Percentiles rank a stretch among this genome's conserved stretches.
Evolutionary conservation across 2,329 filamentous ascomycete species (phyloP).

Genomic region (Aureobasidium uvarum): DNA sequence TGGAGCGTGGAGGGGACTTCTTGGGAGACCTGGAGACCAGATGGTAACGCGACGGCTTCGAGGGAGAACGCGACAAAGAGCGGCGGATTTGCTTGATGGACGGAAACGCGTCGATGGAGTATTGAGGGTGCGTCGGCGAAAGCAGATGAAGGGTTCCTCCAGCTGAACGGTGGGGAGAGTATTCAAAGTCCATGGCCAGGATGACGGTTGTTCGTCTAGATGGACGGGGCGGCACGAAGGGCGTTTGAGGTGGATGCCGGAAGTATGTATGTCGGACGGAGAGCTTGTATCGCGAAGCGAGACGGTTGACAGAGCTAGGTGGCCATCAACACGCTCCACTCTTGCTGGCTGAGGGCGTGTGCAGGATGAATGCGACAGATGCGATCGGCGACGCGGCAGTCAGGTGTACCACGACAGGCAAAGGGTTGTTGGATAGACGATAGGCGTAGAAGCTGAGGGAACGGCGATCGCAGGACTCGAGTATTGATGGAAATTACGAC

Average conservation of each 20-base stretch:
- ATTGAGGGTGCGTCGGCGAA: slow-evolving; percentile 63
- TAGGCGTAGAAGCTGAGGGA: slow-evolving; percentile 5
- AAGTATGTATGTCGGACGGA: background rate
- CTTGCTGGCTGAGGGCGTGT: background rate
- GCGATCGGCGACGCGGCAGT: slow-evolving; percentile 20
- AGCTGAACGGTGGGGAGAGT: slow-evolving; percentile 50
- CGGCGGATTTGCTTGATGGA: slow-evolving; percentile 80
- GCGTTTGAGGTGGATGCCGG: background rate
- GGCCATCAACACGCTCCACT: slow-evolving; percentile 24
- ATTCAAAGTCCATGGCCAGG: slow-evolving; percentile 49
- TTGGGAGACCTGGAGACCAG: slow-evolving; percentile 51
- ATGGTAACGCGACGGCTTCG: slow-evolving; percentile 69
- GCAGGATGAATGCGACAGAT: slow-evolving; percentile 21
- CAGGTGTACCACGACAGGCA: slow-evolving; percentile 5
- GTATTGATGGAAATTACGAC: slow-evolving; percentile 23
- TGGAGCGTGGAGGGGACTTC: slow-evolving; percentile 41
- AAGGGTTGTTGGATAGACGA: slow-evolving; percentile 12
- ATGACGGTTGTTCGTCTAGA: background rate
- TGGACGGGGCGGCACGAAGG: slow-evolving; percentile 8
- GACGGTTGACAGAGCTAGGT: slow-evolving; percentile 21
- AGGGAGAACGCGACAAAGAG: slow-evolving; percentile 90
- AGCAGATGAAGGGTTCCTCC: slow-evolving; percentile 82
- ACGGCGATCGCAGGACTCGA: slow-evolving; percentile 22
- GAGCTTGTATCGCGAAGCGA: slow-evolving; percentile 25
- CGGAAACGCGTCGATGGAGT: slow-evolving; percentile 77